phyloP scores from a whole-genome alignment of 371 early-diverging fungal genomes.

The Rhizopus microsporus region DNA sequence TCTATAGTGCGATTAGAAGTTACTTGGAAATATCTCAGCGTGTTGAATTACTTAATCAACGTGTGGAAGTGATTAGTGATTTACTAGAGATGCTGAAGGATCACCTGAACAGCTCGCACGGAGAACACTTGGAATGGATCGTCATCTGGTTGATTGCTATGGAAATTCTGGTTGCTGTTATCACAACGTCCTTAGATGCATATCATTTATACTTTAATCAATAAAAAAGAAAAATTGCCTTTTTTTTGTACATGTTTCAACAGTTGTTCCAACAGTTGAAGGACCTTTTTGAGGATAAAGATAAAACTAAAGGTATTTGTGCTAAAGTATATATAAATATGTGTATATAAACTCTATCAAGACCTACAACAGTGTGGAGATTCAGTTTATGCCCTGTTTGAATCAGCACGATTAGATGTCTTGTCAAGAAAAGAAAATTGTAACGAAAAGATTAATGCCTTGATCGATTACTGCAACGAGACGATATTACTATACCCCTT shows the following conservation, averaged over 20 bases:
- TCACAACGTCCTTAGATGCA: constrained; percentile 74
- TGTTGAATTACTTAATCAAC: constrained; percentile 54
- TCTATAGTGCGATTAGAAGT: constrained; percentile 72
- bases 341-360: not conserved
- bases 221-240: not conserved
- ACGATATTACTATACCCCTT: constrained; percentile 44
- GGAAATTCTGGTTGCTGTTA: constrained; percentile 77
- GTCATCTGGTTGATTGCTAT: constrained; percentile 78
- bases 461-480: constrained; percentile 47
- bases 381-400: constrained; percentile 16
- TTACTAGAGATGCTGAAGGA: constrained; percentile 83
- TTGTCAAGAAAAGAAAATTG: not conserved
- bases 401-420: not conserved
- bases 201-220: constrained; percentile 44
- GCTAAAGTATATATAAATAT: not conserved
- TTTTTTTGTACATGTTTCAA: not conserved
- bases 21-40: constrained; percentile 83
- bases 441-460: not conserved
- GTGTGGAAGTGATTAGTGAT: constrained; percentile 65
- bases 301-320: not conserved
- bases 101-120: constrained; percentile 68
- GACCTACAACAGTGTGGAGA: constrained; percentile 16
- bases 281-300: not conserved
- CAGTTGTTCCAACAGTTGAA: not conserved
- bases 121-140: constrained; percentile 79